Evolutionary conservation across 1,139 yeast species (phyloP), one percentile per base, ranked within the genome.

Genomic region (Yamadazyma diospyri): DNA sequence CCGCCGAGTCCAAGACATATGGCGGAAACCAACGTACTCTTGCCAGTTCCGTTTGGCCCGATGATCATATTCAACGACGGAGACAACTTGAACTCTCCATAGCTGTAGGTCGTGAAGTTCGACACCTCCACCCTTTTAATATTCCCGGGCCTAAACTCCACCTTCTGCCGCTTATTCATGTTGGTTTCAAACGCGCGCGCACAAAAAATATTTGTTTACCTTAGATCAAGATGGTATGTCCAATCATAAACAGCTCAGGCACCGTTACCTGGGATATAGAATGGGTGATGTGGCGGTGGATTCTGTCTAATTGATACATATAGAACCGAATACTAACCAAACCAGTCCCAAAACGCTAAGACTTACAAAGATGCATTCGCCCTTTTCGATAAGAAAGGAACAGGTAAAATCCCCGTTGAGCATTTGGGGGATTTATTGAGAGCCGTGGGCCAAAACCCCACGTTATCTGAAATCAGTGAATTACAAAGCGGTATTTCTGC

Each of bases 361-460:
- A 83, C 94, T 30, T 86, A 87, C 68, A 88, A 86, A 64, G 98
- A 92, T 72, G 97, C 97, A 16, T 94, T 94, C 62, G 94, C 97
- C 20, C 79, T 94, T 36, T 94, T 92, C 58, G 98, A 94, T 68
- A 89, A 89, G 65, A 86, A 88, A 53, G 98, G 97, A 26, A 86
- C 94, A 27, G 98, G 98, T 12, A 76, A 81, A 58, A 92, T 94
- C 40, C 81, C 96, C n/a, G 74, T 77, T 41, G 87, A 82, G 47
- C 82, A 86, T 40, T 73, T 94, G 38, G 98, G 97, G 25, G 98
- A 94, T 55, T 76, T 94, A 50, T 75, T 94, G 41, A 76, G 99
- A 59, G 97, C 98, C 3, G 92, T 92, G 40, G 98, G 98, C 21
- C 97, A 92, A 67, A 94, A 94, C 68, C 99, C 99, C 42, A 89